Conservation (phyloP, 345 rosid species). For the Salix arbutifolia region DNA sequence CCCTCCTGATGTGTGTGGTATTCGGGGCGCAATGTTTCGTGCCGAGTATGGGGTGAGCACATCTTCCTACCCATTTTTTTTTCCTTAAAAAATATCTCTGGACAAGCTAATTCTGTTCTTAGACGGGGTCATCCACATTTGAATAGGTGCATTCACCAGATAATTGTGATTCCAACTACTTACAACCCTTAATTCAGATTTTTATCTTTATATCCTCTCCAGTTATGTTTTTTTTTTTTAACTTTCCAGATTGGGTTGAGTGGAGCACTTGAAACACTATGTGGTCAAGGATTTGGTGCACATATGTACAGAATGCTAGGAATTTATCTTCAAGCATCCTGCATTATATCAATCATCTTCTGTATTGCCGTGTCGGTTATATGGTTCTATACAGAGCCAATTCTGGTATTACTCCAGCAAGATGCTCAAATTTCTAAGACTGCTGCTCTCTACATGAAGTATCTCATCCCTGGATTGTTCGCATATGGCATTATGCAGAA, state of each 20-base stretch:
- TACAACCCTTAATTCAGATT: too few relatives aligned
- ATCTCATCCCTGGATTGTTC: constrained; percentile 23
- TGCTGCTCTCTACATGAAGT: constrained; percentile 18
- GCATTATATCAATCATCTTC: constrained; percentile 16
- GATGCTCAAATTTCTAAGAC: constrained; percentile 5
- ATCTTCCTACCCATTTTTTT: too few relatives aligned
- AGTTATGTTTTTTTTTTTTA: background rate
- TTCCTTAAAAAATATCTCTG: too few relatives aligned
- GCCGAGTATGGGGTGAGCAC: too few relatives aligned
- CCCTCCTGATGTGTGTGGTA: too few relatives aligned
- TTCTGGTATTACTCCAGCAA: constrained; percentile 12
- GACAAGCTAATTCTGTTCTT: too few relatives aligned
- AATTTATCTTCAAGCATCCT: constrained; percentile 14
- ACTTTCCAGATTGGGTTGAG: constrained; percentile 4
- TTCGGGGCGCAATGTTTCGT: too few relatives aligned
- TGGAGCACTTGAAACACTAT: constrained; percentile 19
- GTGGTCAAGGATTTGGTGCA: constrained; percentile 22
- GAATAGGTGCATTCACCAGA: too few relatives aligned
- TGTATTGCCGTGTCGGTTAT: background rate
- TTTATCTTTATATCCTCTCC: too few relatives aligned
- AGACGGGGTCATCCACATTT: too few relatives aligned
- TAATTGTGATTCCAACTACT: too few relatives aligned
- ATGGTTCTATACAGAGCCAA: constrained; percentile 21
- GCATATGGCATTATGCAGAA: constrained; percentile 21
- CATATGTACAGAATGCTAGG: constrained; percentile 12